Conservation (phyloP, 2,329 filamentous ascomycete genomes). For the Fonsecaea nubica region DNA sequence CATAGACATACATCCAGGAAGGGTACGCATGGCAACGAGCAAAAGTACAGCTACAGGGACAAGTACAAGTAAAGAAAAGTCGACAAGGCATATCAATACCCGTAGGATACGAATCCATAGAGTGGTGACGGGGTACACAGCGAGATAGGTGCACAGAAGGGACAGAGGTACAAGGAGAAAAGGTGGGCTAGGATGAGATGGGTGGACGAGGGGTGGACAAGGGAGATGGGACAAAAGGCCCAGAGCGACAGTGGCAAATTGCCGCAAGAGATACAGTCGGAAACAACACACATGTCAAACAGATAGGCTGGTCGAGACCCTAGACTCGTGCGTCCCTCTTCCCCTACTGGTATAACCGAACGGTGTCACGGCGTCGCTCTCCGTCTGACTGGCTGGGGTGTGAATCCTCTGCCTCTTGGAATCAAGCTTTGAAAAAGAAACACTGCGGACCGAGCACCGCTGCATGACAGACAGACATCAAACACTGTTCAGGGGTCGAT, state of each 20-base stretch:
- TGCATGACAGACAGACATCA: background rate
- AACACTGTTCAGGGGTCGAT: background rate
- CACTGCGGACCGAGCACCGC: background rate
- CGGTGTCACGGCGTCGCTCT: slow-evolving; percentile 2
- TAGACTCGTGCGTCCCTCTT: background rate
- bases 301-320: background rate
- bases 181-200: too few relatives aligned
- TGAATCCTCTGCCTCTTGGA: background rate
- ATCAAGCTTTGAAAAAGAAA: background rate
- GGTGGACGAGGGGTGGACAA: slow-evolving; percentile 13
- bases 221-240: background rate
- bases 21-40: too few relatives aligned
- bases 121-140: too few relatives aligned
- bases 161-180: too few relatives aligned
- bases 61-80: too few relatives aligned
- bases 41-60: too few relatives aligned
- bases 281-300: background rate
- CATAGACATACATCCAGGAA: too few relatives aligned
- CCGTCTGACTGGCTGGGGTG: background rate
- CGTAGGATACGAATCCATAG: too few relatives aligned
- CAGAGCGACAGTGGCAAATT: too few relatives aligned
- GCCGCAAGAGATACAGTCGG: too few relatives aligned
- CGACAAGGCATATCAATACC: too few relatives aligned
- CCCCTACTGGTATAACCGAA: background rate
- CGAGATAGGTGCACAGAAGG: too few relatives aligned